Percentiles rank a stretch among this genome's conserved stretches.
phyloP scores from a whole-genome alignment of 352 stramenopile species.

The Phytophthora pluvialis region DNA sequence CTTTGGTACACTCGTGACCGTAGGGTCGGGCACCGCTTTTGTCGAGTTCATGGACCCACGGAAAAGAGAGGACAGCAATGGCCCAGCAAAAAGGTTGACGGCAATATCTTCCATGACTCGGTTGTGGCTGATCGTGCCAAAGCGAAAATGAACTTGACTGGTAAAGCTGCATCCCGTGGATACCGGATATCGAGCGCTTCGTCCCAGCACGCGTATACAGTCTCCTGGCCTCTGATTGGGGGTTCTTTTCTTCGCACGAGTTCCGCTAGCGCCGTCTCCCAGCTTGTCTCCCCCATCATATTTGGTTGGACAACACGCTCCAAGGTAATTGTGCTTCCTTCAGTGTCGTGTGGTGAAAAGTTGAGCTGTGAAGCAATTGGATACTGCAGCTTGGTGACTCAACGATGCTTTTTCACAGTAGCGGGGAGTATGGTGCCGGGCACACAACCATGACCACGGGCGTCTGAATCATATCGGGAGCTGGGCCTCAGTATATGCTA shows the following conservation, averaged over 20 bases:
- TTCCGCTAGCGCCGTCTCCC: constrained; percentile 22
- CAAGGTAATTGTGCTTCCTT: background rate
- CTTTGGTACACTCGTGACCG: constrained; percentile 28
- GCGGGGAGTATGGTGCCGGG: too few species aligned
- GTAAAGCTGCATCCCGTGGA: background rate
- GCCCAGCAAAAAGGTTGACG: constrained; percentile 17
- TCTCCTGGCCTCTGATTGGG: constrained; percentile 18
- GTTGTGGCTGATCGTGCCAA: constrained; percentile 7
- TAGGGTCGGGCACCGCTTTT: background rate
- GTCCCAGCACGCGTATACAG: constrained; percentile 21
- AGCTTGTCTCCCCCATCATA: constrained; percentile 17
- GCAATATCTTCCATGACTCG: constrained; percentile 10
- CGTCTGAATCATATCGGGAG: too few species aligned
- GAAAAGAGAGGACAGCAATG: constrained; percentile 15
- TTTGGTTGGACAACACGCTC: too few species aligned
- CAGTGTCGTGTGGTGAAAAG: too few species aligned
- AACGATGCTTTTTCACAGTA: too few species aligned
- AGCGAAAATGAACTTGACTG: constrained; percentile 8
- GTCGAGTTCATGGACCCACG: constrained; percentile 13
- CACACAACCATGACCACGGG: too few species aligned
- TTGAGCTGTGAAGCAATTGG: too few species aligned
- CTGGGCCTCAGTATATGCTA: too few species aligned
- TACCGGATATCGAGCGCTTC: constrained; percentile 1
- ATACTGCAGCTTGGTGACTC: too few species aligned
- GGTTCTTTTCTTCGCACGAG: constrained; percentile 33